Base-by-base conservation (phyloP, 495 filamentous ascomycete genomes). In the Penicillium verhagenii region DNA sequence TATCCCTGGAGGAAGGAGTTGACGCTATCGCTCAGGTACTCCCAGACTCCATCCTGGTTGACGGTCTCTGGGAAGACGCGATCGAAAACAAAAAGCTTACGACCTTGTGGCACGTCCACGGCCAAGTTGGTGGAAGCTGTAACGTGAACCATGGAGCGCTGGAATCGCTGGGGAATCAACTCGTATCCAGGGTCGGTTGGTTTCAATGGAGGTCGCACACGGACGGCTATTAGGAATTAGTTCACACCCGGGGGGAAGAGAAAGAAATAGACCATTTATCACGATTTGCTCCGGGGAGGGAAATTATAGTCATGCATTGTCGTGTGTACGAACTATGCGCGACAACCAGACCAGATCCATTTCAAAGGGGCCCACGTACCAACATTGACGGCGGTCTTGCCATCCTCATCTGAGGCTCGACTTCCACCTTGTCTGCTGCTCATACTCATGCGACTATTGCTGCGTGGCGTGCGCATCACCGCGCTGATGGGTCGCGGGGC, bases 311-410 rank as follows among this genome's bases (percentile, higher is more conserved):
- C 13, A 2, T 11, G 28, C 28, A 31, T 31, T 31, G 28, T 29
- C 11, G 28, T 35, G 33, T 35, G n/a, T n/a, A n/a, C n/a, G n/a
- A n/a, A n/a, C n/a, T n/a, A 35, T 35, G 33, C 33, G 33, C 14
- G 14, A 35, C 33, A 35, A 35, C 33, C 33, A 6, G 33, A 35
- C 48, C 26, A 47, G 54, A 9, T 38, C 37, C 16, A 45, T 54
- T 54, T 29, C 39, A 40, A 56, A 57, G 62, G 53, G 16, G 35
- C 47, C 26, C 40, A 92, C 94, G 67, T 82, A 98, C 94, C 94
- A 71, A 98, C 94, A 96, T 92, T 96, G 68, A 98, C 94, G n/a
- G 94, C 89, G 26, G 94, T 97, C 72, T 88, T 93, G 38, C 82
- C 81, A 79, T 97, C 94, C 62, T 98, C 94, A 66, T 97, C 94